Evolutionary conservation across 208 protist species (phyloP), one percentile per base, ranked within the genome.

Genomic region (Porcisia hertigi): DNA sequence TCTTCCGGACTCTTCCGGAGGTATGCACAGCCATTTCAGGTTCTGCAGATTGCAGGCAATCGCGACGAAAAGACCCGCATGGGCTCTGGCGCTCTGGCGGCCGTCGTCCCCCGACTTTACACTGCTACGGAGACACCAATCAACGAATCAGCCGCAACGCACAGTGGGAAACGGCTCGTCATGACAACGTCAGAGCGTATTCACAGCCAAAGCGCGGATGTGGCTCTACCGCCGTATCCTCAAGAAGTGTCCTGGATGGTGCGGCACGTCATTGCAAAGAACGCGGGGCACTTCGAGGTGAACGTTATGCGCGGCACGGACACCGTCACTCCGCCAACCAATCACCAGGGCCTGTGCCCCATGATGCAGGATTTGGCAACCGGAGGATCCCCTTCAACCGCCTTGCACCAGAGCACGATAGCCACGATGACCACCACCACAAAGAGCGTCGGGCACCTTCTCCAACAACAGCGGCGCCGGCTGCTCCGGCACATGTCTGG

Each of bases 241-340:
- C 78, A 82, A 45, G 78, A 82, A 62, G 73, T 78, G 8, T 36
- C 55, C 66, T 55, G 72, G 67, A 78, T 78, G 72, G 72, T 82
- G 59, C 78, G 60, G 9, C 57, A 78, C 25, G 30, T 82, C 45
- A 47, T 82, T 34, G 78, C 78, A 8, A 82, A 73, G 72, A 82
- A 82, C 54, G 69, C 73, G 16, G 78, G 78, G 4, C 78, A 78
- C 45, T 82, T 78, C 39, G 78, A 82, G 60, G 67, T 82, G n/a
- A 82, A 78, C 73, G 52, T 75, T 9, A 39, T 55, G 47, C 78
- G 73, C 58, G 78, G 73, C 54, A 78, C 78, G 16, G 78, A 82
- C 73, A 82, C 67, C 6, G 58, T 82, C 60, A 75, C 65, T 18
- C 58, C 78, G 1, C 67, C 60, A 23, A 12, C 43, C 9, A n/a